A percentile compares a stretch with the other conserved stretches of the same genome.
Conservation (phyloP, 495 filamentous ascomycete species). For the Astrothelium macrocarpum region DNA sequence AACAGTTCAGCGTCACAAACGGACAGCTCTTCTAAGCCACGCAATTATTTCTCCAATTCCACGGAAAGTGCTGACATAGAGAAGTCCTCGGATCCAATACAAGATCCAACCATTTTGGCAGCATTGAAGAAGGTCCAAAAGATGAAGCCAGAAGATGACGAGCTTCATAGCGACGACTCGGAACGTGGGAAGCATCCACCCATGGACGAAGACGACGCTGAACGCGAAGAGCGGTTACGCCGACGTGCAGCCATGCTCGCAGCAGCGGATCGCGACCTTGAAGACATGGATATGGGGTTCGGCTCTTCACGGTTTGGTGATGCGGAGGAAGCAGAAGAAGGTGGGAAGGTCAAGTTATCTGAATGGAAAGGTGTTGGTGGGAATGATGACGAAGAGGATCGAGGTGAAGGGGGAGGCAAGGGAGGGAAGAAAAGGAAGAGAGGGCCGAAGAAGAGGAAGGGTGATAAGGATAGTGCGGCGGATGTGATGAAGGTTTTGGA, state of each 20-base stretch:
- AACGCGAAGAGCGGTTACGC: constrained; percentile 36
- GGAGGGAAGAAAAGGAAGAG: constrained; percentile 62
- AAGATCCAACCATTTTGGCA: constrained; percentile 72
- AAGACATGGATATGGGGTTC: constrained; percentile 91
- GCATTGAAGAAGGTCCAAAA: constrained; percentile 76
- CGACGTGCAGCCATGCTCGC: constrained; percentile 67
- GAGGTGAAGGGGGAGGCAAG: constrained; percentile 37
- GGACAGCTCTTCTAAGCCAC: constrained; percentile 11
- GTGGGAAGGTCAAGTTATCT: constrained; percentile 51
- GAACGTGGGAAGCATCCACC: neutral
- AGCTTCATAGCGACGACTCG: constrained; percentile 30
- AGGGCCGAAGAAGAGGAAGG: constrained; percentile 77
- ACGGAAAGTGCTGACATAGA: constrained; percentile 11
- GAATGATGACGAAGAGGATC: constrained; percentile 45
- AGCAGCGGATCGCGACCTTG: constrained; percentile 68
- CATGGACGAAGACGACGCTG: constrained; percentile 37
- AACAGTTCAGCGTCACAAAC: constrained; percentile 1
- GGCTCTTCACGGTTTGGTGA: constrained; percentile 76
- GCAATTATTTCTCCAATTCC: constrained; percentile 55
- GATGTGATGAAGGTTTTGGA: constrained; percentile 79
- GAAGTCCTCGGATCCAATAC: constrained; percentile 41
- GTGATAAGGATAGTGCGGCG: constrained; percentile 66
- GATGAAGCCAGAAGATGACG: constrained; percentile 46
- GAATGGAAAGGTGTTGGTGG: constrained; percentile 43
- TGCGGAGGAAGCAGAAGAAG: constrained; percentile 64